Percentiles rank a stretch among this genome's conserved stretches.
These are phyloP conservation scores for Yarrowia sp. DNA, from an alignment of 805 yeast species.

Conservation along the genomic window DNA sequence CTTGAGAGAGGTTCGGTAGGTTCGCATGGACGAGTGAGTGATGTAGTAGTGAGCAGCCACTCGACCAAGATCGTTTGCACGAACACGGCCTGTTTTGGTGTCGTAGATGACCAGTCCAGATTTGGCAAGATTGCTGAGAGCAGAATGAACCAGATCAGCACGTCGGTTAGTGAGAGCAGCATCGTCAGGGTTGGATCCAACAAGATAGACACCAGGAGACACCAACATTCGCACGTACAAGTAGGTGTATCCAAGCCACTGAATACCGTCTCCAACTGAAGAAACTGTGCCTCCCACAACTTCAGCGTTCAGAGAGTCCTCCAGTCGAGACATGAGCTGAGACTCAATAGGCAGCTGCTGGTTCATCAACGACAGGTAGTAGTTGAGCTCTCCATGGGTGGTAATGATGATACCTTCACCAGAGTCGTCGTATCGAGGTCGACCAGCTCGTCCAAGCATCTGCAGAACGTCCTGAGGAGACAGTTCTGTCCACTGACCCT, in stretches of 20 bases:
- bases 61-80: constrained; percentile 68
- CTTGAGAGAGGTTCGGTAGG: constrained; percentile 60
- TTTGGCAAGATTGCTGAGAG: constrained; percentile 56
- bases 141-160: constrained; percentile 71
- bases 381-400: constrained; percentile 77
- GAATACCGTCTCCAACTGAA: constrained; percentile 61
- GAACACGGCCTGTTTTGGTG: constrained; percentile 47
- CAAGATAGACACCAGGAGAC: constrained; percentile 72
- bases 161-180: constrained; percentile 51
- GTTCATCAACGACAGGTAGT: constrained; percentile 84
- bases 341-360: constrained; percentile 93
- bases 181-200: constrained; percentile 57
- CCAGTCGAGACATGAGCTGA: constrained; percentile 66
- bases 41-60: constrained; percentile 88
- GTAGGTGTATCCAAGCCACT: constrained; percentile 80
- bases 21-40: constrained; percentile 65
- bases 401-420: constrained; percentile 96
- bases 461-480: constrained; percentile 93
- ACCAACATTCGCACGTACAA: constrained; percentile 72
- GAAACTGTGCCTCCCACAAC: constrained; percentile 68
- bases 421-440: constrained; percentile 87
- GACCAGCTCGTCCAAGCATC: constrained; percentile 98
- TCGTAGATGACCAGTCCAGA: constrained; percentile 63
- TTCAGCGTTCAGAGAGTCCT: constrained; percentile 84
- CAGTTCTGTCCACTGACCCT: constrained; percentile 84